A percentile compares a stretch with the other conserved stretches of the same genome.
These are phyloP conservation scores for Balansia obtecta DNA, from an alignment of 2,329 filamentous ascomycete species.

Conservation along the genomic window DNA sequence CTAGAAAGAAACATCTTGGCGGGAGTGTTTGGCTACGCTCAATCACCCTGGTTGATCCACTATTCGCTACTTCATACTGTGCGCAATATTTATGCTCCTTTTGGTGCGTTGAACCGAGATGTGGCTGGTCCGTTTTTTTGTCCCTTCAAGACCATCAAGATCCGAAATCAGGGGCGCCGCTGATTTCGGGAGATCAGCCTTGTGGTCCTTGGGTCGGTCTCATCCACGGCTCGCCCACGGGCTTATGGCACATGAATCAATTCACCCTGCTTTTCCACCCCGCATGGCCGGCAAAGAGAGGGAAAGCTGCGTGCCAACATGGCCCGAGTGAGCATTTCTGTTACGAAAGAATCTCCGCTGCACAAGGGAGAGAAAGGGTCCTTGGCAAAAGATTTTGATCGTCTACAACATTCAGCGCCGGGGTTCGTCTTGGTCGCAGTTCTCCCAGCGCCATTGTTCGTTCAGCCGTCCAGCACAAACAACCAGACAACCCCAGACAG, in stretches of 20 bases:
- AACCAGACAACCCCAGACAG: neutral
- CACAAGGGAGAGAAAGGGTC: neutral
- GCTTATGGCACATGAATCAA: neutral
- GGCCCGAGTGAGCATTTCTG: neutral
- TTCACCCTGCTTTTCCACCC: neutral
- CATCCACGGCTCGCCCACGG: neutral
- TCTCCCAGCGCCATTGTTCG: neutral
- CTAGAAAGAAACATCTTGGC: neutral
- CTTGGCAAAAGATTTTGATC: neutral
- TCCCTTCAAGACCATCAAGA: slow-evolving; percentile 2
- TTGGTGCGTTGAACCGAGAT: slow-evolving; percentile 1
- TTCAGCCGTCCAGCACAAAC: neutral
- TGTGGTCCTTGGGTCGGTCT: neutral
- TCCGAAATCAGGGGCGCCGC: slow-evolving; percentile 2
- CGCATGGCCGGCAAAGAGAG: neutral
- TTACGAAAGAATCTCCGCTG: neutral
- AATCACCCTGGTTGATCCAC: neutral
- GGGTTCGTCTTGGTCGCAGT: neutral
- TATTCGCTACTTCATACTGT: neutral
- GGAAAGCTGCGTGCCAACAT: neutral
- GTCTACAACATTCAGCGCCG: neutral
- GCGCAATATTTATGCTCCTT: neutral
- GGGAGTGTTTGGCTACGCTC: neutral
- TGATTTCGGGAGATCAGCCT: slow-evolving; percentile 6
- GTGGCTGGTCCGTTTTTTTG: slow-evolving; percentile 1